These are phyloP conservation scores for Xylariales sp. DNA, from an alignment of 2,329 filamentous ascomycete genomes.

Conservation along the genomic window DNA sequence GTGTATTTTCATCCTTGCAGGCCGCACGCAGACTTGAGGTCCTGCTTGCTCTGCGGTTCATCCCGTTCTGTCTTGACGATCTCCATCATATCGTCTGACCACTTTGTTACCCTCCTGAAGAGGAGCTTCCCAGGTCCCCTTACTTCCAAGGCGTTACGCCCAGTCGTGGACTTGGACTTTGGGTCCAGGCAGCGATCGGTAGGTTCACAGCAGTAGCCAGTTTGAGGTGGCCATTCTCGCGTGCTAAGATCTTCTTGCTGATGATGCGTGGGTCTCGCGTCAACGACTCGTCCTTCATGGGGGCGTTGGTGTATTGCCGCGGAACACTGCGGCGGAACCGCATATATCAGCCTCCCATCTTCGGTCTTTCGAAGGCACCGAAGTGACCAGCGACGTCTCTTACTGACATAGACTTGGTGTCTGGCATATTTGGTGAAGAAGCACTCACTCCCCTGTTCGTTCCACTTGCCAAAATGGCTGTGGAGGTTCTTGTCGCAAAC, in stretches of 20 bases:
- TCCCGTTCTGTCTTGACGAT: constrained; percentile 32
- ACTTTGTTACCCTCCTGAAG: constrained; percentile 29
- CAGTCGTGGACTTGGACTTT: constrained; percentile 43
- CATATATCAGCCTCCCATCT: constrained; percentile 41
- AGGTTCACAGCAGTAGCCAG: constrained; percentile 41
- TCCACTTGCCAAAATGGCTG: constrained; percentile 34
- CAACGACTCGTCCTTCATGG: constrained; percentile 35
- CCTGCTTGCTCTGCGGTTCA: constrained; percentile 27
- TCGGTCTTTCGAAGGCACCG: constrained; percentile 35
- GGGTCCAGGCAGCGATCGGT: constrained; percentile 44
- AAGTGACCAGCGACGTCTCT: constrained; percentile 40
- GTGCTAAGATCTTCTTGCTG: constrained; percentile 35
- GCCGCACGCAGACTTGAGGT: constrained; percentile 33
- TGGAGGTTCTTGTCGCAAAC: constrained; percentile 38
- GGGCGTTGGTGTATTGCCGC: constrained; percentile 29
- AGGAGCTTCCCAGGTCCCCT: constrained; percentile 28
- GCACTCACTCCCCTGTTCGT: constrained; percentile 30
- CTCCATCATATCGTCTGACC: constrained; percentile 30
- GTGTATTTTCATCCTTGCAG: constrained; percentile 37
- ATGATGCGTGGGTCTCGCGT: constrained; percentile 38
- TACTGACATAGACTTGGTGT: constrained; percentile 26
- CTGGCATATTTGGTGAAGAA: constrained; percentile 19
- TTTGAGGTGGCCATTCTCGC: constrained; percentile 33
- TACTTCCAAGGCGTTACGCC: constrained; percentile 14
- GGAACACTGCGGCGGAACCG: constrained; percentile 41